Base-by-base conservation (phyloP, 2,329 filamentous ascomycete species). In the Camillea tinctor region DNA sequence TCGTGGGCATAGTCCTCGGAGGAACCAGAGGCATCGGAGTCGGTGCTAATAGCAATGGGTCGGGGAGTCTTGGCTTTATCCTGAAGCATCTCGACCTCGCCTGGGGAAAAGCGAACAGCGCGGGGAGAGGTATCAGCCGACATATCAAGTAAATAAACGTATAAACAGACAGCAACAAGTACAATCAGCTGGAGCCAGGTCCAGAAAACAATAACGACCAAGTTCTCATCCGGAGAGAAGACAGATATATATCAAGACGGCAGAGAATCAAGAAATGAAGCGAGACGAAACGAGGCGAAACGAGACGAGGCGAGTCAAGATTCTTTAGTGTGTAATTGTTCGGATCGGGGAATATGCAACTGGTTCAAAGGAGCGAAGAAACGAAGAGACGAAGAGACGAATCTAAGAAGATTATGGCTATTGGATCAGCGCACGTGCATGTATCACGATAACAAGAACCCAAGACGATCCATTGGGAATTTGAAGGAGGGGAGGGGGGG, bases 41-140 rank as follows among this genome's bases (percentile, higher is more conserved):
- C 80, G 64, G 74, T 75, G 63, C 74, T 64, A 60, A 75, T 69
- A 66, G 74, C 67, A 55, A 71, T 72, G 50, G 74, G 73, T 21
- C 77, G 75, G 56, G 74, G 72, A 60, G 68, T 72, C 60, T 76
- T 81, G 64, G 74, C 63, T 65, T 76, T 79, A 23, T 84, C 81
- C 54, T 75, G 76, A 40, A 70, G 64, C 30, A 79, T 73, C 22
- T 81, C 79, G 58, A 80, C 76, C 60, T 81, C 82, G 69, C 74
- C 73, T 61, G 80, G 77, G 52, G 81, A 81, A 68, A 87, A 87
- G 64, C 84, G 81, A 64, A 87, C 82, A 63, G 79, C 77, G 67
- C 84, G 80, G 55, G 84, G 81, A 11, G 83, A 83, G 40, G 79
- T 73, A 64, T 87, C 83, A 68, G 77, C 60, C 5, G 71, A 68